These are phyloP conservation scores for Cubamyces sp. DNA, from an alignment of 768 basidiomycete genomes.

Conservation along the genomic window DNA sequence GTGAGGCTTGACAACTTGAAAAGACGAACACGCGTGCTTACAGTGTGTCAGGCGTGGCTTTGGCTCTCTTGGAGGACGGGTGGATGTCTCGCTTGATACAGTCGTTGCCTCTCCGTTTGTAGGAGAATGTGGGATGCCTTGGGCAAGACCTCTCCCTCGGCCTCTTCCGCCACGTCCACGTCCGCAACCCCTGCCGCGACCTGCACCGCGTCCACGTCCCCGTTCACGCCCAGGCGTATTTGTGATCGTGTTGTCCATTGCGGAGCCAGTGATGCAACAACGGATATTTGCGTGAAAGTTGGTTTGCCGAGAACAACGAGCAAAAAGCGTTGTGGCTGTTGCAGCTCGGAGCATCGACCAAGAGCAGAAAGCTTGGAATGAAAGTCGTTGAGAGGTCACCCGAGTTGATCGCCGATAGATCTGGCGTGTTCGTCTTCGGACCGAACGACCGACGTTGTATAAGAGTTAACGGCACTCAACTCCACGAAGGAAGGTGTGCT, in stretches of 20 bases:
- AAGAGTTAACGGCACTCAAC: too few species aligned
- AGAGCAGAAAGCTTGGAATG: too few species aligned
- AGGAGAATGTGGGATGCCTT: too few species aligned
- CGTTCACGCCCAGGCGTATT: background rate
- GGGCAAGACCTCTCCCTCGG: too few species aligned
- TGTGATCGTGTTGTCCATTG: background rate
- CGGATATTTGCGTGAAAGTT: background rate
- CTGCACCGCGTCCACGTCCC: slow-evolving; percentile 13
- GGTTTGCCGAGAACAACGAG: background rate
- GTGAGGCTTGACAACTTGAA: too few species aligned
- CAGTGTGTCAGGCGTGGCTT: slow-evolving; percentile 29
- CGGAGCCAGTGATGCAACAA: background rate
- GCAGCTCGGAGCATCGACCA: too few species aligned
- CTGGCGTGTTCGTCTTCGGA: too few species aligned
- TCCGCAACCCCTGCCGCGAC: slow-evolving; percentile 9
- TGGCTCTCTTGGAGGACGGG: background rate
- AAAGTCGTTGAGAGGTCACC: too few species aligned
- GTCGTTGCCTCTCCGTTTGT: background rate
- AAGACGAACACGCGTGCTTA: background rate
- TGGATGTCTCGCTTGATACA: background rate
- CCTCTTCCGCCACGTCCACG: slow-evolving; percentile 9
- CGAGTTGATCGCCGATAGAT: too few species aligned
- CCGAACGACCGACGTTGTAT: too few species aligned
- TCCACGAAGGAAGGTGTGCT: too few species aligned
- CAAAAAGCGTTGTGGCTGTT: too few species aligned